Conservation (phyloP, 129 eudicot species). For the Chrysanthemum makinoi region DNA sequence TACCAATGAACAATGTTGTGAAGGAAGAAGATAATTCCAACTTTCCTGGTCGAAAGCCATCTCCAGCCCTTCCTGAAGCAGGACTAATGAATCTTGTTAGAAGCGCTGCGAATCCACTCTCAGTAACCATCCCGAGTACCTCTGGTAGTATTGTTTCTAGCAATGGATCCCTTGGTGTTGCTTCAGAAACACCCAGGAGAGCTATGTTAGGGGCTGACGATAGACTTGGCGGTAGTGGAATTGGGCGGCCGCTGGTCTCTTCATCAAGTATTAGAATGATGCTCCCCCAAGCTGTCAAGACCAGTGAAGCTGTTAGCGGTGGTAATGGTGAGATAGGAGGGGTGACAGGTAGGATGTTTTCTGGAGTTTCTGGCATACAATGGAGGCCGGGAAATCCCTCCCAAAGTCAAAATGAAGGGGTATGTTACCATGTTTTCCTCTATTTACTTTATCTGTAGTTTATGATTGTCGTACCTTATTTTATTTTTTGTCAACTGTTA, state of each 20-base stretch:
- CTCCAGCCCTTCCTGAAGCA: conserved; percentile 52
- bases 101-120: conserved; percentile 45
- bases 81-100: conserved; percentile 48
- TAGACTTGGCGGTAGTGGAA: conserved; percentile 56
- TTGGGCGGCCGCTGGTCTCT: conserved; percentile 47
- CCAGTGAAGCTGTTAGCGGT: conserved; percentile 42
- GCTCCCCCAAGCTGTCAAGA: conserved; percentile 46
- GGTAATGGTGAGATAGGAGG: conserved; percentile 49
- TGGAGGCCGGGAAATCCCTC: conserved; percentile 87
- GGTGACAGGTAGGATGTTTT: conserved; percentile 50
- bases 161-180: conserved; percentile 52
- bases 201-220: conserved; percentile 60
- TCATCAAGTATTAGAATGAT: conserved; percentile 50
- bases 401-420: conserved; percentile 67
- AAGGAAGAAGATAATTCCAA: conserved; percentile 57
- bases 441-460: background rate
- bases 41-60: conserved; percentile 53
- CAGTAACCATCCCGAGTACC: conserved; percentile 40
- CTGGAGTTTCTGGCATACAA: conserved; percentile 68
- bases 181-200: conserved; percentile 55
- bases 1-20: conserved; percentile 34
- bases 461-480: background rate
- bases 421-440: conserved; percentile 28
- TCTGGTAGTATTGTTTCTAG: conserved; percentile 45
- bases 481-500: conserved; percentile 2